These are phyloP conservation scores for Irpex sp. DNA, from an alignment of 1,284 basidiomycete species.

Conservation along the genomic window DNA sequence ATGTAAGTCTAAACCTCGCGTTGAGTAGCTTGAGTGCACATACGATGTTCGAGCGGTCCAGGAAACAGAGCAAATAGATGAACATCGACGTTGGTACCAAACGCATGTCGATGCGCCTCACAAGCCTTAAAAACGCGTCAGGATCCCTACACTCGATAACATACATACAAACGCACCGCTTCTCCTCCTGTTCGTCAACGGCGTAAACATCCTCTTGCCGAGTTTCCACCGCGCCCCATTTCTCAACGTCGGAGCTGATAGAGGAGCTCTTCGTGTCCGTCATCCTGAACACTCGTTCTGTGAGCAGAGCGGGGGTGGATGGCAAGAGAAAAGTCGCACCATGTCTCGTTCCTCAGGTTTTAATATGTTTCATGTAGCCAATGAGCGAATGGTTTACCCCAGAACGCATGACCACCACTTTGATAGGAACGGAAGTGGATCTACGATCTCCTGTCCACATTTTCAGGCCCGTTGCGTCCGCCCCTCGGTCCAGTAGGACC, in stretches of 20 bases:
- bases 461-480: too few relatives aligned
- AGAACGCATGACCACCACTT: not conserved
- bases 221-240: not conserved
- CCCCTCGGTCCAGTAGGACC: too few relatives aligned
- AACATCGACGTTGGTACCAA: conserved; percentile 25
- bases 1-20: not conserved
- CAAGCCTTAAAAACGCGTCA: conserved; percentile 8
- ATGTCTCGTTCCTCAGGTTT: not conserved
- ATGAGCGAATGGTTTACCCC: not conserved
- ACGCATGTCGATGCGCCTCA: conserved; percentile 23
- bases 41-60: conserved; percentile 35
- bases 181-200: not conserved
- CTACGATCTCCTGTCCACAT: too few relatives aligned
- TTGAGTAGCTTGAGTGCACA: conserved; percentile 4
- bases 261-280: not conserved
- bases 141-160: too few relatives aligned
- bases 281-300: not conserved
- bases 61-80: conserved; percentile 32
- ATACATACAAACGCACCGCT: not conserved
- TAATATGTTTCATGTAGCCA: not conserved
- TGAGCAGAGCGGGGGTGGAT: not conserved
- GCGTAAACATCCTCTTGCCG: not conserved
- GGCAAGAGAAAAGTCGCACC: not conserved
- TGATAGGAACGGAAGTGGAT: too few relatives aligned
- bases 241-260: not conserved